Base-by-base conservation (phyloP, 2,329 filamentous ascomycete species). In the Epichloe bromicola region DNA sequence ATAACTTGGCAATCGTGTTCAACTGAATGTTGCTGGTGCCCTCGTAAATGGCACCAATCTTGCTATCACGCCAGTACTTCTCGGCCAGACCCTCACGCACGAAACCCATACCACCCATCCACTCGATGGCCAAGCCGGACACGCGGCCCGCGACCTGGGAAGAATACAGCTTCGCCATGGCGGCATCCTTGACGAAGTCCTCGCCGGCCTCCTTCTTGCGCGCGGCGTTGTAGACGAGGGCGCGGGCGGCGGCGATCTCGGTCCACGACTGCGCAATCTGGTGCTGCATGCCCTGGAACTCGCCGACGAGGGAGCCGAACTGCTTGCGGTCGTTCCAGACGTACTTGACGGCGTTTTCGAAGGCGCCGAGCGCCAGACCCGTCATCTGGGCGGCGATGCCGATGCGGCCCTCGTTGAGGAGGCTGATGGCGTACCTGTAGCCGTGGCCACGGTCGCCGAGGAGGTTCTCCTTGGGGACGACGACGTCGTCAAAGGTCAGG, bases 31-130 rank as follows among this genome's bases (percentile, higher is more conserved):
- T 85, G 70, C 84, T 88, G 51, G 86, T 90, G 34, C 93, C 93
- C 74, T 96, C 91, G 66, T 96, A 96, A 60, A 96, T 97, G 57
- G 89, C 89, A 10, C 93, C 93, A 63, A 98, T 98, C 83, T 97
- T 98, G 76, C 86, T 93, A 67, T 98, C 93, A 45, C 93, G 78
- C 78, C 85, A 98, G 74, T 85, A 96, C 80, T 98, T 98, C 80
- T 98, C 93, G 0, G 93, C 93, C 53, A 95, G 82, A 0, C 93
- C 93, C 68, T 98, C 93, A 43, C 93, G 76, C 15, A 98, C 93
- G 61, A 98, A 98, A 44, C 93, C 93, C 93, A 98, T 97, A 55
- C 93, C 93, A 46, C 93, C 93, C 91, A 97, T 97, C 93, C 93
- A 98, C 72, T 98, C 93, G 30, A 98, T 82, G 0, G 91, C 93